Evolutionary conservation across 768 basidiomycete species (phyloP), one percentile per base, ranked within the genome.

Genomic region (Mycena rosella): DNA sequence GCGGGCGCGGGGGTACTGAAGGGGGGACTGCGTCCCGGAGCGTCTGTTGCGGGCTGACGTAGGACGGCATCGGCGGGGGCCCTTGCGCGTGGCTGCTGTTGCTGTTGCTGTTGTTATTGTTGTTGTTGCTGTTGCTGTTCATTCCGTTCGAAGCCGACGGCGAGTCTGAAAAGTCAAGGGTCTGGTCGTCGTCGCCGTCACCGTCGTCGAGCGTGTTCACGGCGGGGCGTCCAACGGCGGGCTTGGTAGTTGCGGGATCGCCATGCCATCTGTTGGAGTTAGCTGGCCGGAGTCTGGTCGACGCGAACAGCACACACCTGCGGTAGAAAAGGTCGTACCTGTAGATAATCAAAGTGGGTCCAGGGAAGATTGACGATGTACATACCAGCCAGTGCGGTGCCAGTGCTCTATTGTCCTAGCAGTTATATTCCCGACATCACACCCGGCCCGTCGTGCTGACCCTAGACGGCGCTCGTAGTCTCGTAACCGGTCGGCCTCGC

Each of bases 331-430:
- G 80, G 14, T 83, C 83, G 73, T 92, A 94, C 69, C 69, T 70
- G 60, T 22, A 36, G 26, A 58, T 26, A 40, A 55, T 67, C 48
- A 67, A 53, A 5, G 17, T 45, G 15, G 32, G 17, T 52, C 8
- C 20, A 2, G 14, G 29, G 17, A 15, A 45, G 10, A 22, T 5
- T 38, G 29, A 20, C 24, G 34, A 44, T 26, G 22, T 30, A 58
- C 68, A n/a, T 34, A 67, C 92, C 92, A 94, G 18, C 91, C 91
- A 36, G 85, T 84, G 62, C 87, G 85, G 72, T 91, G 90, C 92
- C 92, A 94, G 65, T 92, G 90, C 72, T 94, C 92, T 65, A 94
- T 86, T 3, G 89, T 90, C 66, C 91, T 85, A 22, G 91, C 87
- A 47, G 84, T 90, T 59, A 94, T 84, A 72, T 90, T 93, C 9